phyloP scores from a whole-genome alignment of 106 monocot species.

The Dendrobium chrysotoxum region DNA sequence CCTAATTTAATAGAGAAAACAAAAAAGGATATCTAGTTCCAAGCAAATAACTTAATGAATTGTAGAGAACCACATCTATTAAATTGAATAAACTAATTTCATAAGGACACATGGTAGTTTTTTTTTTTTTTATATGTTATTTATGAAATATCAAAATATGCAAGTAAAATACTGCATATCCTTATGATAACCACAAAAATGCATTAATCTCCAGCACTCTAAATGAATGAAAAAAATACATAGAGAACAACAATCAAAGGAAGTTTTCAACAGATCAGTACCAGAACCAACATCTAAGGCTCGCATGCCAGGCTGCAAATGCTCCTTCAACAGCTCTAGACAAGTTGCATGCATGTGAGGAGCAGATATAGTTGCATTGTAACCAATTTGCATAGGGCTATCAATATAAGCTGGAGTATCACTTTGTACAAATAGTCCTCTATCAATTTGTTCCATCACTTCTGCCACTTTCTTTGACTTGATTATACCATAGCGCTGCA shows the following conservation, averaged over 20 bases:
- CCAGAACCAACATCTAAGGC: constrained; percentile 91
- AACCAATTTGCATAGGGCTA: constrained; percentile 83
- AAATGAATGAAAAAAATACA: not conserved
- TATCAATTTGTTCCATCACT: constrained; percentile 74
- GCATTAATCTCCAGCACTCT: not conserved
- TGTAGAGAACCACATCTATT: not conserved
- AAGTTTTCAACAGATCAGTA: constrained; percentile 6
- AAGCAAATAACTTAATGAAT: not conserved
- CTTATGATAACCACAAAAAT: not conserved
- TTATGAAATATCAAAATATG: not conserved
- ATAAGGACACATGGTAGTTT: not conserved
- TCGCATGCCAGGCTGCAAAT: constrained; percentile 83
- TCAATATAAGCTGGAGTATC: constrained; percentile 55
- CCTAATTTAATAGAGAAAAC: not conserved
- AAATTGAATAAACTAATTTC: not conserved
- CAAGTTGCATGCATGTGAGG: constrained; percentile 97
- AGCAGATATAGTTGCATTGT: constrained; percentile 92
- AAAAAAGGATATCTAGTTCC: not conserved
- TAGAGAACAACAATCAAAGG: not conserved
- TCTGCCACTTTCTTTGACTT: constrained; percentile 69
- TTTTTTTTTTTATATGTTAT: not conserved
- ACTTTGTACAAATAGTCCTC: constrained; percentile 69
- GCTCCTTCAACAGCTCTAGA: constrained; percentile 64
- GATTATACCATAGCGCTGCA: constrained; percentile 57
- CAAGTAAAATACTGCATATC: not conserved